Evolutionary conservation across 441 rosid genomes (phyloP).

Genomic region (Corymbia calophylla): DNA sequence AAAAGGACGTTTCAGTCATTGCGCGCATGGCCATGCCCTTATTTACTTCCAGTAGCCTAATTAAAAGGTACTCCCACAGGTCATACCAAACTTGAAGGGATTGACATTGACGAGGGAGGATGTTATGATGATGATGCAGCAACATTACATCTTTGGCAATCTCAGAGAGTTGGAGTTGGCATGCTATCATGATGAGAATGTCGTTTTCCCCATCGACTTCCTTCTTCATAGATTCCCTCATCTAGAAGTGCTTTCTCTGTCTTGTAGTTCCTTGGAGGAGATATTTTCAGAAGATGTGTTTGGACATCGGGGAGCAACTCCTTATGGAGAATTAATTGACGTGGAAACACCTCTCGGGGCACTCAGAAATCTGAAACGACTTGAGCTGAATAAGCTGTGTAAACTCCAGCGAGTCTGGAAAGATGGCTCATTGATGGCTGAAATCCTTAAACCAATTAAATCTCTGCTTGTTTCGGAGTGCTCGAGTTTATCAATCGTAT

Average conservation of each 20-base stretch:
- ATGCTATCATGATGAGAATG: not conserved
- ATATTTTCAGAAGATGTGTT: not conserved
- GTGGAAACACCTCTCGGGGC: not conserved
- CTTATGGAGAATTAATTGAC: no score
- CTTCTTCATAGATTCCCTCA: not conserved
- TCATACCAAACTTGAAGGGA: not conserved
- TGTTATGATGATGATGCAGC: not conserved
- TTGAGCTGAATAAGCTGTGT: not conserved
- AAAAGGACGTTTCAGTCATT: not conserved
- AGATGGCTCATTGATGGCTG: not conserved
- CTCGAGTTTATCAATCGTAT: not conserved
- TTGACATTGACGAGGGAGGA: not conserved
- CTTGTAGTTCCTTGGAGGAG: not conserved
- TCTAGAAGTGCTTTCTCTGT: not conserved
- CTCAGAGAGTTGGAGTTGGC: no score
- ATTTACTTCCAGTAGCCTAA: not conserved
- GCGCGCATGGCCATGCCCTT: no score
- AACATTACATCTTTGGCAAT: not conserved
- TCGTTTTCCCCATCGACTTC: not conserved
- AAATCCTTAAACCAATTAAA: not conserved
- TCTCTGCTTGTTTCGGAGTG: accelerated
- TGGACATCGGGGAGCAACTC: not conserved
- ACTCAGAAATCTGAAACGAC: not conserved
- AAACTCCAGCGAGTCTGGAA: not conserved
- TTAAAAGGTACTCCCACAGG: not conserved